Evolutionary conservation across 2,329 filamentous ascomycete genomes (phyloP).

Genomic region (Colletotrichum karsti): DNA sequence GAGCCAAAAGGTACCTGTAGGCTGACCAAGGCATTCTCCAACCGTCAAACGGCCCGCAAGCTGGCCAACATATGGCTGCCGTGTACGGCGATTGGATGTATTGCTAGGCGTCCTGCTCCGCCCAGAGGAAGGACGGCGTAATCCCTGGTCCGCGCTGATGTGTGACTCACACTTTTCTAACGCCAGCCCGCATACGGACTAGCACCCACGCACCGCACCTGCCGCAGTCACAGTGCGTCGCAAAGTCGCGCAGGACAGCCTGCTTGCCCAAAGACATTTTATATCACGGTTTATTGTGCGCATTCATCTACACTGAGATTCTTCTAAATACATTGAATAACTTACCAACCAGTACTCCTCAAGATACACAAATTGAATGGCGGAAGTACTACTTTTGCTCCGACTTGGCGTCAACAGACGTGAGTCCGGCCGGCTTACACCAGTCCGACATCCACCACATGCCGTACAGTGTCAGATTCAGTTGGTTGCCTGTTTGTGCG

Average conservation of each 20-base stretch:
- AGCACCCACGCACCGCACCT: background rate
- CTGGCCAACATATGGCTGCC: background rate
- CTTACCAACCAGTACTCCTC: too few relatives aligned
- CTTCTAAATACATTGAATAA: too few relatives aligned
- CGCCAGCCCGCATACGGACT: background rate
- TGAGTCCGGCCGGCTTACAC: too few relatives aligned
- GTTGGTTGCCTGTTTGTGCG: too few relatives aligned
- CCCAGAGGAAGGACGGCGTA: background rate
- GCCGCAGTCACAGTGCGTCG: background rate
- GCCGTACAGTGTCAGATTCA: too few relatives aligned
- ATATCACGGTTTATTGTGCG: too few relatives aligned
- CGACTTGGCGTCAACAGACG: too few relatives aligned
- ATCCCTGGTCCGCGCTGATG: background rate
- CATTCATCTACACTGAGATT: too few relatives aligned
- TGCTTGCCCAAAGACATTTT: background rate
- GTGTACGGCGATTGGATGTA: conserved; percentile 28
- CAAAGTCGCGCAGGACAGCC: background rate
- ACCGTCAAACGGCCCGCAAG: background rate
- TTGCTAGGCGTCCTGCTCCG: background rate
- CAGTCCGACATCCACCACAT: too few relatives aligned
- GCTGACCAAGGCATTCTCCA: background rate
- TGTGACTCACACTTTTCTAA: conserved; percentile 25
- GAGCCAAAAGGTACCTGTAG: background rate
- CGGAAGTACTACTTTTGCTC: background rate
- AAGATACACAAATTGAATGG: too few relatives aligned